These are phyloP conservation scores for Thuja plicata DNA, from an alignment of 83 land plant genomes.

Conservation along the genomic window DNA sequence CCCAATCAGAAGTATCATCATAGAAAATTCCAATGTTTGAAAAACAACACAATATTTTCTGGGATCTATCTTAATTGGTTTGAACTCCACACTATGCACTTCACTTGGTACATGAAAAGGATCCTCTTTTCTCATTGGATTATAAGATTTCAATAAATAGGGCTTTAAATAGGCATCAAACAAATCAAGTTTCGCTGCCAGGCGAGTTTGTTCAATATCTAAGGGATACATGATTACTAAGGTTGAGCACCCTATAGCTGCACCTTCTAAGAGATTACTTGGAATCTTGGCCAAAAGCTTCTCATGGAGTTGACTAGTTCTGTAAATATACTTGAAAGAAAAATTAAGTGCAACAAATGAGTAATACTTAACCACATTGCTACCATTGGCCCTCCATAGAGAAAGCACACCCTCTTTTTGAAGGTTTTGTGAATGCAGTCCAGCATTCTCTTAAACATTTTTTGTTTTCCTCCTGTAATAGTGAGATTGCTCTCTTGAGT, in stretches of 20 bases:
- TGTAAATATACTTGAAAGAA: conserved; percentile 78
- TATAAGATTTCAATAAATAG: no score
- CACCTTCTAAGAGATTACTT: conserved; percentile 82
- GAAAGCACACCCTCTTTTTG: conserved; percentile 81
- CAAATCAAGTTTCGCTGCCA: conserved; percentile 93
- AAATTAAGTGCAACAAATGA: conserved; percentile 92
- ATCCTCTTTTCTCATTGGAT: no score
- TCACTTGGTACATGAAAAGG: no score
- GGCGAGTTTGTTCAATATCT: conserved; percentile 91
- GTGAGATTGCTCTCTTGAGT: conserved; percentile 95
- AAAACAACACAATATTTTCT: no score
- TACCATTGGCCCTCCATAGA: conserved; percentile 95
- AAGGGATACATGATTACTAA: conserved; percentile 89
- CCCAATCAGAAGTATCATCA: no score
- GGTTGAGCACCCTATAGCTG: conserved; percentile 90
- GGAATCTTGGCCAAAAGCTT: conserved; percentile 46
- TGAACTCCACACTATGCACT: no score
- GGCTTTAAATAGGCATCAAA: conserved; percentile 17
- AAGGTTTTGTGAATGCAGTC: conserved; percentile 87
- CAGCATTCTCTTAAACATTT: conserved; percentile 79
- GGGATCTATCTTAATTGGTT: no score
- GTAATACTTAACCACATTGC: conserved; percentile 83
- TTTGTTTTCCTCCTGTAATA: conserved; percentile 46
- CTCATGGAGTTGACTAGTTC: conserved; percentile 32
- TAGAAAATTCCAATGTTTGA: no score